Evolutionary conservation across 75 land plant species (phyloP).

Genomic region (Larix kaempferi): DNA sequence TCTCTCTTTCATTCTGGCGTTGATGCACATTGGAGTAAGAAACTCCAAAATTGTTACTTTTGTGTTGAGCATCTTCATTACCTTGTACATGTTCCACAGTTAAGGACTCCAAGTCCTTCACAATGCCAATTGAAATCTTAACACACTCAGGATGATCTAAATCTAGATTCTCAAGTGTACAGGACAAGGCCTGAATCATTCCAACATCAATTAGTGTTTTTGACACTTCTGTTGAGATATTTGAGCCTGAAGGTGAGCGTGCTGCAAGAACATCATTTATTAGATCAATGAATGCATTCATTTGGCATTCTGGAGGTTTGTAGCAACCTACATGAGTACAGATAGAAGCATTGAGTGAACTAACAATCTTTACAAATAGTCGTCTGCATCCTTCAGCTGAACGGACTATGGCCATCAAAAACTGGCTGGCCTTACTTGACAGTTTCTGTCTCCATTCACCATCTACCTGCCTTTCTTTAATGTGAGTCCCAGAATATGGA

Average conservation of each 20-base stretch:
- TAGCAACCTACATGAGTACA: conserved; percentile 31
- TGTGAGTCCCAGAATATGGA: conserved; percentile 45
- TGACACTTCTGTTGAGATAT: conserved; percentile 88
- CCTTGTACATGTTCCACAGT: conserved; percentile 71
- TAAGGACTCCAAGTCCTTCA: conserved; percentile 81
- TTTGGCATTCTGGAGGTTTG: conserved; percentile 47
- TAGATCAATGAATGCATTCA: conserved; percentile 78
- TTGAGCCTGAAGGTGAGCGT: conserved; percentile 86
- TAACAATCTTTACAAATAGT: conserved; percentile 66
- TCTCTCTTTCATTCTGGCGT: conserved; percentile 16
- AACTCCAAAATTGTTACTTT: conserved; percentile 11
- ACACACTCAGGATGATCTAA: conserved; percentile 91
- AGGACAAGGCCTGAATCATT: conserved; percentile 68
- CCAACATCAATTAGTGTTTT: conserved; percentile 90
- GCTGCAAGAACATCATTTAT: conserved; percentile 84
- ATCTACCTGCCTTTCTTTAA: conserved; percentile 60
- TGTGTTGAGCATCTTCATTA: conserved; percentile 23
- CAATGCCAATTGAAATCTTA: conserved; percentile 71
- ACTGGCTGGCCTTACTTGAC: conserved; percentile 68
- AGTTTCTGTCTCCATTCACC: conserved; percentile 93
- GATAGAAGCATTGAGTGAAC: conserved; percentile 44
- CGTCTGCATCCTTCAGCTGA: conserved; percentile 87
- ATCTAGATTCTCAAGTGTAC: conserved; percentile 73
- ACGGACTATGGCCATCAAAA: conserved; percentile 89
- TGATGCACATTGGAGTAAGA: neutral